These are phyloP conservation scores for Theobroma cacao DNA, from an alignment of 345 rosid species.

Conservation along the genomic window DNA sequence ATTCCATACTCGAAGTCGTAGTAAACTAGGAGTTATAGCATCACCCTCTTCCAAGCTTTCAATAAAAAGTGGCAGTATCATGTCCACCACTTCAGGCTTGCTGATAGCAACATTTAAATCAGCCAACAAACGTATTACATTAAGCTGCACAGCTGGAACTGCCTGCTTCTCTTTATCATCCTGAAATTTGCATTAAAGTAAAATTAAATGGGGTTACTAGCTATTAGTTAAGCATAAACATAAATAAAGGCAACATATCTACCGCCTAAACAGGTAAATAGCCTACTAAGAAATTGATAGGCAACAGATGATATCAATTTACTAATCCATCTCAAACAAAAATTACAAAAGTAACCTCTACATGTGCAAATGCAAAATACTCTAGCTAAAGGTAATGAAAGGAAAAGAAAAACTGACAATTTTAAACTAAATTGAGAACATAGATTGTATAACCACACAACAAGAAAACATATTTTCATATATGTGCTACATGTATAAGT, in stretches of 20 bases:
- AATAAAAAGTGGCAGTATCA: conserved; percentile 94
- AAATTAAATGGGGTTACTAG: not conserved
- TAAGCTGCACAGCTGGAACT: conserved; percentile 81
- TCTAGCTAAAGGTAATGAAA: not conserved
- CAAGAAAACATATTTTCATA: not conserved
- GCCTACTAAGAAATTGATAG: conserved; percentile 9
- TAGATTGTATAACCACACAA: not conserved
- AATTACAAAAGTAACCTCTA: not conserved
- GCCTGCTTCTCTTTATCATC: conserved; percentile 76
- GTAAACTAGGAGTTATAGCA: conserved; percentile 81
- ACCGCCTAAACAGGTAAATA: conserved; percentile 1
- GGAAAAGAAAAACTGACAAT: not conserved
- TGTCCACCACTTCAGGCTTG: conserved; percentile 95
- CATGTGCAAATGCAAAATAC: conserved; percentile 6
- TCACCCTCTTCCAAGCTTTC: conserved; percentile 99
- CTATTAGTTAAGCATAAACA: conserved; percentile 2
- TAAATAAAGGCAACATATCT: not conserved
- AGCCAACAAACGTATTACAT: conserved; percentile 85
- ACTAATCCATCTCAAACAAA: not conserved
- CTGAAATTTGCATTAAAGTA: conserved; percentile 45
- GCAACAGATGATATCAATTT: not conserved
- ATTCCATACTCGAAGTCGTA: conserved; percentile 82
- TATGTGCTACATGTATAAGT: not conserved
- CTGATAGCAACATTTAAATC: conserved; percentile 86
- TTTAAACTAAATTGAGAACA: not conserved